Evolutionary conservation across 257 asterid genomes (phyloP), one percentile per base, ranked within the genome.

Genomic region (Schizonepeta tenuifolia): DNA sequence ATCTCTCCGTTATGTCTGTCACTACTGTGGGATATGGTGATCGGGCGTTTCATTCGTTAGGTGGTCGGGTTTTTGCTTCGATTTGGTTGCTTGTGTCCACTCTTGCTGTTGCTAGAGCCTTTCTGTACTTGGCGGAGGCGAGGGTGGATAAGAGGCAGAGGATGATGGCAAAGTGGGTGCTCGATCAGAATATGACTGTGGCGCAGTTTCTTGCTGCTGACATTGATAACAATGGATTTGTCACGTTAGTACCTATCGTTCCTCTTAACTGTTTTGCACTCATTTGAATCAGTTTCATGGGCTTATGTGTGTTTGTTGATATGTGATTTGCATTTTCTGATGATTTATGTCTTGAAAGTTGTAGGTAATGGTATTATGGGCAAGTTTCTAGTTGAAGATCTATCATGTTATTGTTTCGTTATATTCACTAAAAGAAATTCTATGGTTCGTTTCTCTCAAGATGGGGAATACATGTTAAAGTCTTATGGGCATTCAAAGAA

Each of bases 1-100:
- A 94, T 78, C 38, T 94, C 72, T 94, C 98, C 2, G 97, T 91
- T 58, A 94, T 91, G 97, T 94, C 97, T 0, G 98, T 94, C 22
- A 94, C 98, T 0, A 94, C 98, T 0, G 98, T 94, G 67, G 98
- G 98, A 21, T 94, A 94, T 70, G 98, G 98, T 56, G 98, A 94
- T 71, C 78, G 92, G 79, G 96, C 97, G 0, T 94, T 94, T 65
- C 79, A 53, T 20, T 87, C 98, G 1, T 59, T 94, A 81, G 26
- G 84, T 2, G 98, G 98, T 59, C 82, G 98, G 74, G 71, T 88
- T 65, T 94, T 94, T 38, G 98, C 98, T 8, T 88, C 96, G 7
- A 67, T 91, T 82, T 94, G 98, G 98, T 76, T 94, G 87, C 96
- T 94, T 38, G 96, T 94, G 41, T 91, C 97, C 0, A 94, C 98